Percentiles rank a stretch among this genome's conserved stretches.
These are phyloP conservation scores for Gossypium laxum DNA, from an alignment of 441 rosid species.

Conservation along the genomic window DNA sequence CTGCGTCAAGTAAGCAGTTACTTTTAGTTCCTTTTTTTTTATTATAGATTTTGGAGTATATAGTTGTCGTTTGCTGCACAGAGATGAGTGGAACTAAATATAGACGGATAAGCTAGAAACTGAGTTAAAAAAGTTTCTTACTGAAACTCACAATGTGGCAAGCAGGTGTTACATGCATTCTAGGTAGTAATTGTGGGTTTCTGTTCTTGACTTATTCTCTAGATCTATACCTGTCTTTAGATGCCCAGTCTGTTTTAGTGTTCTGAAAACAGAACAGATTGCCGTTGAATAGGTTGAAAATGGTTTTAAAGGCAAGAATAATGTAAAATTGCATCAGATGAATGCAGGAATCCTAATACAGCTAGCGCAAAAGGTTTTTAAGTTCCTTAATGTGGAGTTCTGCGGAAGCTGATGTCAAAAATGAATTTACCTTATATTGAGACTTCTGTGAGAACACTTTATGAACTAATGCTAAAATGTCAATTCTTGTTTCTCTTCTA, in stretches of 20 bases:
- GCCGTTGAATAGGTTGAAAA: not conserved
- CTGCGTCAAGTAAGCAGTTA: no score
- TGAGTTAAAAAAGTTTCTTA: not conserved
- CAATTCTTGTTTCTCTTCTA: not conserved
- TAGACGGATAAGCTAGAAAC: not conserved
- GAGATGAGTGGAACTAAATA: not conserved
- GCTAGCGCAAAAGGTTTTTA: not conserved
- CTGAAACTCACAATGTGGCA: not conserved
- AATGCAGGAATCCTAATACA: not conserved
- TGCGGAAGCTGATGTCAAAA: not conserved
- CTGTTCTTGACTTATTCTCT: not conserved
- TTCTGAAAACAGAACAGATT: not conserved
- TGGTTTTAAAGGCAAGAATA: not conserved
- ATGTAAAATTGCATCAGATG: not conserved
- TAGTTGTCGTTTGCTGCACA: not conserved
- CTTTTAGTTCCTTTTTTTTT: not conserved
- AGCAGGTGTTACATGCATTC: not conserved
- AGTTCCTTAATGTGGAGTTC: not conserved
- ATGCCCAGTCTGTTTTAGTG: not conserved
- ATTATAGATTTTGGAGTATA: not conserved
- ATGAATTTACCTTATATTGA: not conserved
- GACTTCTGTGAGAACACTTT: not conserved
- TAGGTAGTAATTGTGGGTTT: not conserved
- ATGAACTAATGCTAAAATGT: constrained; percentile 2
- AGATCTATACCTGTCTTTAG: not conserved